Base-by-base conservation (phyloP, 108 stramenopile genomes). In the Cyclotella choctawhatcheeana region DNA sequence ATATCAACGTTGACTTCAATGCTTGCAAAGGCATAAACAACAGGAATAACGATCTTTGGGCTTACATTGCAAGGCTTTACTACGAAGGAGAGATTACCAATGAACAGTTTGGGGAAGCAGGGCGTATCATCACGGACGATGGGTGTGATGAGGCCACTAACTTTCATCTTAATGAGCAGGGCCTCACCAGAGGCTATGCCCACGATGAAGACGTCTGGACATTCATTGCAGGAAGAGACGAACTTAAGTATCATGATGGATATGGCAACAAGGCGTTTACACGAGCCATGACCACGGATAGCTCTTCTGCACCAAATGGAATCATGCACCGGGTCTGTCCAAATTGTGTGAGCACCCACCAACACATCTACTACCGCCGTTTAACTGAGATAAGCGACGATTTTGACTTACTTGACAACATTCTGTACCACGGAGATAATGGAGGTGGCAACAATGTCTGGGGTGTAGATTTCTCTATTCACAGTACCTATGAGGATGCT, bases 401-500 rank as follows among this genome's bases (percentile, higher is more conserved):
- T 16, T 76, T 83, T 13, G 62, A 79, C 40, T 59, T 76, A 16
- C 54, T 79, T 13, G 0, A 48, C 25, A 74, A 76, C 20, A 32
- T 74, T 34, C 45, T 71, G 35, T 67, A 77, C 22, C 45, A 40
- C 3, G 5, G 30, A 18, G 40, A 62, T 8, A 29, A 67, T 26
- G 59, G 32, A 0, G 47, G 12, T 43, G 59, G 29, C 3, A 37
- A 51, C 3, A 79, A 75, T 37, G 59, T 56, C 17, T 63, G 78
- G 62, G 45, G 47, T 44, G 51, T 51, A 21, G 78, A 79, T 54
- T 79, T 83, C 45, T 21, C 74, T 21, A 67, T 83, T 10, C 78
- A 83, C 60, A 79, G 77, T 8, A 75, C 60, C n/a, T 79, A 79
- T 26, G 73, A 79, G 40, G 82, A 83, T 52, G 82, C 82, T 20